phyloP scores from a whole-genome alignment of 2,329 filamentous ascomycete genomes.

The Corinectria fuckeliana region DNA sequence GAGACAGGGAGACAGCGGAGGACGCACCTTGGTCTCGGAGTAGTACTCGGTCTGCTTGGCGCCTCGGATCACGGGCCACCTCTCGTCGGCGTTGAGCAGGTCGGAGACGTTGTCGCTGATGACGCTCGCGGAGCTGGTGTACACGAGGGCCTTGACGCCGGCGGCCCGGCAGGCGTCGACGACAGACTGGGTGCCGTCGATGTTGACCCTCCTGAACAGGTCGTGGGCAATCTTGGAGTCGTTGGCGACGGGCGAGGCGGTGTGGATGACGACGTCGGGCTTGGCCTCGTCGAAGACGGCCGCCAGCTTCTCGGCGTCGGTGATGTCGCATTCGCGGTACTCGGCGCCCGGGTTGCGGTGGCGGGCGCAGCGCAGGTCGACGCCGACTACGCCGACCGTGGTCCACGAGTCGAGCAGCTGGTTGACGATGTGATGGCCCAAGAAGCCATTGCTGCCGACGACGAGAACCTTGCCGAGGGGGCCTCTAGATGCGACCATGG shows the following conservation, averaged over 20 bases:
- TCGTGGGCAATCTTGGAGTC: conserved; percentile 62
- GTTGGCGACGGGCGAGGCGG: conserved; percentile 73
- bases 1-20: background rate
- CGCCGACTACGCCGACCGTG: conserved; percentile 66
- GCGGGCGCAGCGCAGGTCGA: conserved; percentile 74
- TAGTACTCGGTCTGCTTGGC: conserved; percentile 80
- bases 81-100: conserved; percentile 84
- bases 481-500: conserved; percentile 40
- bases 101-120: conserved; percentile 82
- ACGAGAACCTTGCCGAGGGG: conserved; percentile 75
- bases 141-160: conserved; percentile 83
- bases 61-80: conserved; percentile 77
- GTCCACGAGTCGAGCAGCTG: conserved; percentile 65
- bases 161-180: conserved; percentile 74
- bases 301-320: conserved; percentile 65
- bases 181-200: conserved; percentile 82
- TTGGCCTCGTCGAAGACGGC: conserved; percentile 69
- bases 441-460: conserved; percentile 83
- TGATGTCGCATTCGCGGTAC: conserved; percentile 83
- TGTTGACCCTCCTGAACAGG: conserved; percentile 82
- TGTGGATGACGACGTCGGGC: conserved; percentile 90
- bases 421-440: conserved; percentile 82
- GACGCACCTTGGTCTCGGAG: conserved; percentile 83
- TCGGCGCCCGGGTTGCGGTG: conserved; percentile 67
- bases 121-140: conserved; percentile 88